These are phyloP conservation scores for Umbelopsis sp. DNA, from an alignment of 192 early-diverging fungal species.

Conservation along the genomic window DNA sequence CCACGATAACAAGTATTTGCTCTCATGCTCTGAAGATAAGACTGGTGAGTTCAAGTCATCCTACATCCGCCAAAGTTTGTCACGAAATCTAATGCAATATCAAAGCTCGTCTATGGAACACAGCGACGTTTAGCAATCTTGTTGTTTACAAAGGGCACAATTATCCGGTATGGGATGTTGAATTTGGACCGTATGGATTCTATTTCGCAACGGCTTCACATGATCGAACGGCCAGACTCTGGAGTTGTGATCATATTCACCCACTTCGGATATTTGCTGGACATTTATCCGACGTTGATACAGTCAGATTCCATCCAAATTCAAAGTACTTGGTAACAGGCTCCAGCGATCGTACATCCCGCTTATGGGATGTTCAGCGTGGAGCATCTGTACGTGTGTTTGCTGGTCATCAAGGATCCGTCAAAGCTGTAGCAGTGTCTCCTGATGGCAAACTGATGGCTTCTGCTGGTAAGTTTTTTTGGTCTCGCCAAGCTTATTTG, in stretches of 20 bases:
- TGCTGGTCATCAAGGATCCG: conserved; percentile 81
- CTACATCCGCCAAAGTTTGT: conserved; percentile 42
- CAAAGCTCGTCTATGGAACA: conserved; percentile 92
- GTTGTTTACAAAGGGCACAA: conserved; percentile 97
- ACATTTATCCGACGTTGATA: conserved; percentile 95
- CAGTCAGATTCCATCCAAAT: conserved; percentile 96
- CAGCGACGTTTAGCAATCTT: conserved; percentile 88
- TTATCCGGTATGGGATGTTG: conserved; percentile 96
- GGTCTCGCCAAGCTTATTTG: background rate
- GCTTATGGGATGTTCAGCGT: conserved; percentile 93
- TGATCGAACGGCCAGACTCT: conserved; percentile 93
- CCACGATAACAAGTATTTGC: conserved; percentile 79
- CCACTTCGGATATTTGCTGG: conserved; percentile 97
- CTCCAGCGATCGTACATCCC: conserved; percentile 83
- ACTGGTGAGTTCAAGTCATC: conserved; percentile 59
- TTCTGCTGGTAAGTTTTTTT: conserved; percentile 67
- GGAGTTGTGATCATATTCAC: conserved; percentile 96
- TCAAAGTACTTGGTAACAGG: conserved; percentile 93
- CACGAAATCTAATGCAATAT: conserved; percentile 40
- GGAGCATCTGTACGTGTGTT: conserved; percentile 91
- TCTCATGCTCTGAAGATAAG: conserved; percentile 92
- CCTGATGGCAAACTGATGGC: conserved; percentile 92
- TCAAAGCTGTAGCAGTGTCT: conserved; percentile 86
- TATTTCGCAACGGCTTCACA: conserved; percentile 98
- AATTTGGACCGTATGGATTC: conserved; percentile 86